phyloP scores from a whole-genome alignment of 805 yeast species.

The Kuraishia borneana region DNA sequence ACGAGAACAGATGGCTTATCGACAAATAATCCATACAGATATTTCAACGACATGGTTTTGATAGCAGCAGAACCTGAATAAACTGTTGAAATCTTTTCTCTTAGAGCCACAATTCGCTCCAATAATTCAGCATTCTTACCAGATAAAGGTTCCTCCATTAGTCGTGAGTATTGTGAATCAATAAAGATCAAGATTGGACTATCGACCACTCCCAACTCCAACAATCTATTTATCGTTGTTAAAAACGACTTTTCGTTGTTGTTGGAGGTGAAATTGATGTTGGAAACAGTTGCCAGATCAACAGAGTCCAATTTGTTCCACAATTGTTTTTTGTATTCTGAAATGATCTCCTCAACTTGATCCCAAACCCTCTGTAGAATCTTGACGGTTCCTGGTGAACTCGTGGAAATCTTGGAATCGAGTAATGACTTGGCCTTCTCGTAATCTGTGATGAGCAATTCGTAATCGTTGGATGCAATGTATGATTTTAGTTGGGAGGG shows the following conservation, averaged over 20 bases:
- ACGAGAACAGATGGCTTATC: conserved; percentile 5
- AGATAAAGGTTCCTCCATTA: conserved; percentile 26
- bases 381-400: conserved; percentile 5
- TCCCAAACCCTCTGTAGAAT: conserved; percentile 44
- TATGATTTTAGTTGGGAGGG: conserved; percentile 35
- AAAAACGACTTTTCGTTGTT: conserved; percentile 18
- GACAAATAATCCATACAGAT: conserved; percentile 12
- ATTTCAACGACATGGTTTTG: conserved; percentile 14
- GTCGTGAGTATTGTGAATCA: conserved; percentile 30
- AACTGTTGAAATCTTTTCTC: conserved; percentile 25
- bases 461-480: conserved; percentile 42
- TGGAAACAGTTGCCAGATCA: conserved; percentile 16
- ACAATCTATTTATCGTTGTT: conserved; percentile 36
- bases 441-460: conserved; percentile 45
- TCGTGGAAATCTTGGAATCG: conserved; percentile 1
- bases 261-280: conserved; percentile 1
- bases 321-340: conserved; percentile 38
- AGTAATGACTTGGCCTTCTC: conserved; percentile 27
- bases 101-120: conserved; percentile 25
- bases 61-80: conserved; percentile 13
- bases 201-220: conserved; percentile 52
- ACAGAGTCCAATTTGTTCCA: conserved; percentile 35
- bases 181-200: conserved; percentile 62
- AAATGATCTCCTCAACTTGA: conserved; percentile 42
- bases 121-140: conserved; percentile 27